phyloP scores from a whole-genome alignment of 169 alveolate species.

The Plasmodium ovale region DNA sequence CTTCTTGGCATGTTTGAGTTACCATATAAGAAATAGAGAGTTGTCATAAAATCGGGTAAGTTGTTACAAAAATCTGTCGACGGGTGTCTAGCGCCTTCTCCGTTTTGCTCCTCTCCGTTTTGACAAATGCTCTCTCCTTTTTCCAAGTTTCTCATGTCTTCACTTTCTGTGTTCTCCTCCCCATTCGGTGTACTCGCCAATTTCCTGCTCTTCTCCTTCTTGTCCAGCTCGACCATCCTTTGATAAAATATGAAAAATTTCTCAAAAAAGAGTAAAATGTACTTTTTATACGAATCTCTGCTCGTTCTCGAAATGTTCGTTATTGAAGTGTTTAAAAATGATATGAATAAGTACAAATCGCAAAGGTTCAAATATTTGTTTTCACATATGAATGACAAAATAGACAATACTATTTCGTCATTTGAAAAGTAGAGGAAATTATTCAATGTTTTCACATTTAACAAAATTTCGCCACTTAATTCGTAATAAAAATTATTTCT shows the following conservation, averaged over 20 bases:
- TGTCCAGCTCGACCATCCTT: constrained; percentile 60
- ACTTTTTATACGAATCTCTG: constrained; percentile 69
- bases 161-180: background rate
- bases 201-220: background rate
- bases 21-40: constrained; percentile 14
- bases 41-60: constrained; percentile 2
- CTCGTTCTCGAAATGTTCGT: constrained; percentile 53
- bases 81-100: background rate
- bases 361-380: constrained; percentile 72
- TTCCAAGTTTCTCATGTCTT: background rate
- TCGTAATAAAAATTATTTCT: constrained; percentile 37
- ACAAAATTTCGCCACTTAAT: constrained; percentile 27
- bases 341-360: constrained; percentile 51
- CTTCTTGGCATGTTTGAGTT: background rate
- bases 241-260: constrained; percentile 70
- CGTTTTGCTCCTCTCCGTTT: background rate
- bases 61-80: background rate
- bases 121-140: background rate
- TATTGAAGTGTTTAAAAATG: constrained; percentile 60
- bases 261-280: constrained; percentile 54
- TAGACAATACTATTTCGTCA: constrained; percentile 57
- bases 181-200: too few species aligned
- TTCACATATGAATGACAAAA: constrained; percentile 71
- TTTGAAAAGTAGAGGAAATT: constrained; percentile 45
- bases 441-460: constrained; percentile 47